Evolutionary conservation across 345 rosid genomes (phyloP), one percentile per base, ranked within the genome.

Genomic region (Ailanthus altissimus): DNA sequence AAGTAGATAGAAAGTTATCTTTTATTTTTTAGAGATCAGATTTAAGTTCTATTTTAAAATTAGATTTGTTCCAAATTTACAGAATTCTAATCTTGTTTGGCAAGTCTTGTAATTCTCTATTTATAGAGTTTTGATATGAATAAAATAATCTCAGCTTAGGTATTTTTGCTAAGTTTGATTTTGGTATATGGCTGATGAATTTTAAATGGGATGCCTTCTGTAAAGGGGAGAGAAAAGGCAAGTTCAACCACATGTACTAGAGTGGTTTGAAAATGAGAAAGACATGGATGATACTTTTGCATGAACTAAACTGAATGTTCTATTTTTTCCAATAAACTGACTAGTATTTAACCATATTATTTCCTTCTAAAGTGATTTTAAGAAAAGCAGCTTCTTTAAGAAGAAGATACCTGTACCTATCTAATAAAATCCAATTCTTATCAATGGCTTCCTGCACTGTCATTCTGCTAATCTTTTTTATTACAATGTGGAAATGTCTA

Each of bases 251-350:
- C 78, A 67, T 80, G 79, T 53, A 26, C 65, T 15, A 0, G 20
- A 68, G 78, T 69, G 50, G 86, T 84, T 81, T 64, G 80, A 32
- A 84, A 84, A 81, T 81, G 73, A 56, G 70, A 73, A 75, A 47
- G 56, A 47, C 81, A 59, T 83, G 86, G 59, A 63, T 74, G 74
- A 21, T 58, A 43, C 67, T 61, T 65, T 50, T 42, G 74, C 77
- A 43, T 77, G 76, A 75, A 66, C 63, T 21, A 69, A 50, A 40
- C 64, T 61, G 75, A 51, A 57, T 28, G 49, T 16, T 66, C 62
- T 61, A 23, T 25, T 25, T 38, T 42, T 49, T 18, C 16, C 45
- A 11, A 54, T 38, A 38, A 69, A 42, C 26, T 18, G 5, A 32
- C 14, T 62, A 15, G 57, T 62, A 8, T n/a, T n/a, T n/a, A 64